Base-by-base conservation (phyloP, 805 yeast genomes). In the Candida taoyuanica region DNA sequence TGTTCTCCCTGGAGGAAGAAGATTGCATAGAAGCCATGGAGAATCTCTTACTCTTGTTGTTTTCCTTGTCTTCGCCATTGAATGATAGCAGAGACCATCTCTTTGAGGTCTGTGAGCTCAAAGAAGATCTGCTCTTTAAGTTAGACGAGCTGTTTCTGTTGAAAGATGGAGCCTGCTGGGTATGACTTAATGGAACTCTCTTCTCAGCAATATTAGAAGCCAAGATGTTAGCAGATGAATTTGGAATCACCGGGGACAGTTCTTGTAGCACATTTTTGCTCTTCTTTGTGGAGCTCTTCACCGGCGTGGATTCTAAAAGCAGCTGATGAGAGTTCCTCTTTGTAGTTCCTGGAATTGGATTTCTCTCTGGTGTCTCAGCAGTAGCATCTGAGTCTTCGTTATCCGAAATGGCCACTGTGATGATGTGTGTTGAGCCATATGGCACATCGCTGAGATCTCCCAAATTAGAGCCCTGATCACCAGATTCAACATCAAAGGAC, bases 11-110 rank as follows among this genome's bases (percentile, higher is more conserved):
- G 5, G 48, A 44, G 17, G 42, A 38, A 3, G 53, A 37, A 7
- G 52, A 49, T 6, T 51, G 48, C 3, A 30, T 37, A 1, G 57
- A 53, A 4, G 48, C 37, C 1, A 51, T 48, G 1, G 57, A 53
- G 29, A 49, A 48, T 37, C 57, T 43, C 36, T 53, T 53, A 12
- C 30, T 31, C 30, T 36, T 43, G 11, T 23, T 13, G 14, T 41
- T 49, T 18, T 49, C 53, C 33, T 49, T 49, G 23, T 52, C 54
- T 4, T 43, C 49, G 11, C 43, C 44, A 17, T 39, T 46, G 29
- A 55, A 53, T 3, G 56, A 51, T n/a, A 55, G 19, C 15, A 55
- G 20, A 3, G 59, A 55, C 58, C 58, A 55, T 52, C 59, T 53
- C 33, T 55, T 55, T 3, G 58, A 53, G 27, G 42, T 34, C 29